Evolutionary conservation across 2,329 filamentous ascomycete genomes (phyloP).

Genomic region (Cladophialophora immunda): DNA sequence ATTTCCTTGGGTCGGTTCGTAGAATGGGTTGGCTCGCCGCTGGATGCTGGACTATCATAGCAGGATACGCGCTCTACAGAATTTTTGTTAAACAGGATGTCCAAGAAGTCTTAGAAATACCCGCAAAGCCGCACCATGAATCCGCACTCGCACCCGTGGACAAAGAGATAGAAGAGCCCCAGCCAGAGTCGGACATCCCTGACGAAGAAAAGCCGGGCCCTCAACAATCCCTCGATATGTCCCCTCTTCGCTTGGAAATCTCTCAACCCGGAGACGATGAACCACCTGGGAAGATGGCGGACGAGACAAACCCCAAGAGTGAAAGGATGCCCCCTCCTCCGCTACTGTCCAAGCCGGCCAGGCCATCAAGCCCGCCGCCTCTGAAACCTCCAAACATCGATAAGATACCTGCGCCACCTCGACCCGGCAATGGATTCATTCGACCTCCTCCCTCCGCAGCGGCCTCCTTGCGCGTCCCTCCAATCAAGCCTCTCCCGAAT

Average conservation of each 20-base stretch:
- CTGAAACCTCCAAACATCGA: slow-evolving; percentile 38
- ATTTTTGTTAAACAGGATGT: slow-evolving; percentile 21
- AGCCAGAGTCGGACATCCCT: not conserved
- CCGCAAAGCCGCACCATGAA: not conserved
- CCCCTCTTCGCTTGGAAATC: not conserved
- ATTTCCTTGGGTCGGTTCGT: slow-evolving; percentile 13
- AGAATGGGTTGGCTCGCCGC: slow-evolving; percentile 37
- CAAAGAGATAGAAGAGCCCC: not conserved
- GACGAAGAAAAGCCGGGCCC: not conserved
- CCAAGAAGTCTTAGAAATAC: not conserved
- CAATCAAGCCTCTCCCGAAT: slow-evolving; percentile 38
- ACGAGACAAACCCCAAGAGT: slow-evolving; percentile 9
- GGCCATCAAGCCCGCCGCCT: slow-evolving; percentile 35
- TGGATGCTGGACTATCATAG: slow-evolving; percentile 33
- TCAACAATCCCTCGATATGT: not conserved
- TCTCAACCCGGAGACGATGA: not conserved
- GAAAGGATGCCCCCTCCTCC: slow-evolving; percentile 41
- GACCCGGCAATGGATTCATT: slow-evolving; percentile 44
- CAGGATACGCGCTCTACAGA: slow-evolving; percentile 35
- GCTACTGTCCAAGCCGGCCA: slow-evolving; percentile 10
- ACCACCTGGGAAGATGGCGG: slow-evolving; percentile 7
- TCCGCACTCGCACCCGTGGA: not conserved
- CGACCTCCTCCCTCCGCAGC: slow-evolving; percentile 56
- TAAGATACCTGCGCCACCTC: slow-evolving; percentile 38
- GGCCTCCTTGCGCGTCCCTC: slow-evolving; percentile 51